Conservation (phyloP, 345 rosid species). For the Rhodamnia argentea region DNA sequence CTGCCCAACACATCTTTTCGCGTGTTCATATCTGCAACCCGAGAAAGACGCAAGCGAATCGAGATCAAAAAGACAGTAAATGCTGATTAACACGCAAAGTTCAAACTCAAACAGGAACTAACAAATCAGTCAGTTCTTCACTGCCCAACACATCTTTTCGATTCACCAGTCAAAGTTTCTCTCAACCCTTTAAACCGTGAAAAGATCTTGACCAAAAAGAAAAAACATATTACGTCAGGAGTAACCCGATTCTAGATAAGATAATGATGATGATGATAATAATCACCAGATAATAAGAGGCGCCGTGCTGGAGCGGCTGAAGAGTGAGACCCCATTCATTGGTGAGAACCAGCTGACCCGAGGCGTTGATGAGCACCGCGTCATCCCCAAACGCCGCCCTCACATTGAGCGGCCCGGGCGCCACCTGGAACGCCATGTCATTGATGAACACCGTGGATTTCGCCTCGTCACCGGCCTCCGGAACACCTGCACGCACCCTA, state of each 20-base stretch:
- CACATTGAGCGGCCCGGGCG: constrained; percentile 62
- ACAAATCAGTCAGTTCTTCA: not conserved
- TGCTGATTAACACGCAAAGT: not conserved
- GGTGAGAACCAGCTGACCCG: constrained; percentile 75
- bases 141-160: not conserved
- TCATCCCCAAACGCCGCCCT: constrained; percentile 88
- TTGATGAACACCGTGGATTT: constrained; percentile 73
- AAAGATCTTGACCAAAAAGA: not conserved
- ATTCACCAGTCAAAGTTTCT: not conserved
- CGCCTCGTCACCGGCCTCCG: constrained; percentile 4
- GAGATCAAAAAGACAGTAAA: not conserved
- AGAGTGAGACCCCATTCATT: constrained; percentile 78
- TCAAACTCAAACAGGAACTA: not conserved
- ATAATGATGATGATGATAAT: not conserved
- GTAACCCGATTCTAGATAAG: not conserved
- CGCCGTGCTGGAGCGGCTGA: constrained; percentile 78
- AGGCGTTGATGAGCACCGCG: constrained; percentile 51
- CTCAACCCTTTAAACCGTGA: no score
- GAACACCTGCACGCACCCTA: constrained; percentile 16
- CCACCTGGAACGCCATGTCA: constrained; percentile 76
- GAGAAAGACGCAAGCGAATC: not conserved
- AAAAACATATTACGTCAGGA: not conserved
- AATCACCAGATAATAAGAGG: constrained; percentile 65
- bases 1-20: not conserved
- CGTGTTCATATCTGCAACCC: not conserved